Conservation (phyloP, 768 basidiomycete genomes). For the Podaxis rugospora region DNA sequence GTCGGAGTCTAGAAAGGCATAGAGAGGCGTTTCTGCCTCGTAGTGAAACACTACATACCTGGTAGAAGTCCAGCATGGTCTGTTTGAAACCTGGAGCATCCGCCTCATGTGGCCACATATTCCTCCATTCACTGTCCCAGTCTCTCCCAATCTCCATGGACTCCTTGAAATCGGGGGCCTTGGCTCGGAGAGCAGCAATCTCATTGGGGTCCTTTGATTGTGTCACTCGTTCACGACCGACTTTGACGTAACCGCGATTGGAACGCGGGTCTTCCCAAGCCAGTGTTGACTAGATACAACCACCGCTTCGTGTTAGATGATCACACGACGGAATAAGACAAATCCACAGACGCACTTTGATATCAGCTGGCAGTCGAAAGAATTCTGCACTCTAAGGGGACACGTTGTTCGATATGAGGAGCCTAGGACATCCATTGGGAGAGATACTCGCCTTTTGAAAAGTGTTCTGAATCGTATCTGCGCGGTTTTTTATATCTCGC, state of each 20-base stretch:
- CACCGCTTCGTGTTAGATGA: background rate
- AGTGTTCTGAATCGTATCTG: constrained; percentile 48
- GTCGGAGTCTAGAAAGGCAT: background rate
- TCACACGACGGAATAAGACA: background rate
- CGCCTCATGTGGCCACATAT: constrained; percentile 70
- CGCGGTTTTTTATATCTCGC: background rate
- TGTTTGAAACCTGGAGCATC: constrained; percentile 64
- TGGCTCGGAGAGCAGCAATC: constrained; percentile 68
- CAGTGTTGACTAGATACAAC: constrained; percentile 42
- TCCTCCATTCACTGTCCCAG: constrained; percentile 73
- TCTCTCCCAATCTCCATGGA: constrained; percentile 88
- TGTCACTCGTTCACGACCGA: constrained; percentile 81
- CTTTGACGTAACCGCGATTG: constrained; percentile 78
- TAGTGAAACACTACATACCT: constrained; percentile 31
- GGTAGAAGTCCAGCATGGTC: constrained; percentile 74
- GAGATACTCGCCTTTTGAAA: constrained; percentile 54
- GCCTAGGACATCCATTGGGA: background rate
- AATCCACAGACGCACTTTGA: constrained; percentile 41
- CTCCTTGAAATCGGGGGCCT: constrained; percentile 81
- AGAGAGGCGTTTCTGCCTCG: background rate
- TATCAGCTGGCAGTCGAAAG: constrained; percentile 58
- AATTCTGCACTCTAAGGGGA: constrained; percentile 67
- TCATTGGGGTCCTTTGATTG: constrained; percentile 66
- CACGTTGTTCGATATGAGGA: constrained; percentile 7
- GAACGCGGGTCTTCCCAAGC: constrained; percentile 84